Percentiles rank a stretch among this genome's conserved stretches.
phyloP scores from a whole-genome alignment of 192 early-diverging fungal species.

The Gaertneriomyces sp. region DNA sequence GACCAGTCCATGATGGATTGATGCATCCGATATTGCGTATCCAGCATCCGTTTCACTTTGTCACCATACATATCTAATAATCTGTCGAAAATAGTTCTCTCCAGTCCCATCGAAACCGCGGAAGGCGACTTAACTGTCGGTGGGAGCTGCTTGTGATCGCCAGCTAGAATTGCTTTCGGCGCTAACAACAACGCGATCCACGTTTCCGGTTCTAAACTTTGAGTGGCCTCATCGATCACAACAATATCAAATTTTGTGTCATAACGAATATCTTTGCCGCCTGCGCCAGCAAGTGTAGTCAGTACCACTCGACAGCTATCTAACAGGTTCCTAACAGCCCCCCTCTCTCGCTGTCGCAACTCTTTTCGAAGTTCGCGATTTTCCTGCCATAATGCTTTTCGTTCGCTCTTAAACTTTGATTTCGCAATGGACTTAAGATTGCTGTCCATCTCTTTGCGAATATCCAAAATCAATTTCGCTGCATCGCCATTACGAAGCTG shows the following conservation, averaged over 20 bases:
- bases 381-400: conserved; percentile 57
- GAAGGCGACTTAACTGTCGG: conserved; percentile 72
- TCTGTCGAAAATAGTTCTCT: conserved; percentile 76
- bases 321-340: conserved; percentile 59
- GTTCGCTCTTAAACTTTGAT: conserved; percentile 60
- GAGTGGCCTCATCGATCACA: conserved; percentile 86
- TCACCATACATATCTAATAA: conserved; percentile 58
- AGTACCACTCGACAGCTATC: conserved; percentile 65
- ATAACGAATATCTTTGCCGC: conserved; percentile 40
- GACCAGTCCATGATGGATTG: conserved; percentile 74
- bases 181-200: conserved; percentile 81
- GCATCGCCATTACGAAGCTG: conserved; percentile 63
- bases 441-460: conserved; percentile 72
- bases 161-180: conserved; percentile 69
- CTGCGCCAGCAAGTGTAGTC: conserved; percentile 74
- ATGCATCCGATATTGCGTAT: conserved; percentile 89
- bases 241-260: conserved; percentile 74
- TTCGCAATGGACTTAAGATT: conserved; percentile 59
- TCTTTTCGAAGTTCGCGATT: conserved; percentile 61
- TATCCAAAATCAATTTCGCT: conserved; percentile 69
- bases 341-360: conserved; percentile 58
- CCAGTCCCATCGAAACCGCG: conserved; percentile 28
- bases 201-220: conserved; percentile 73
- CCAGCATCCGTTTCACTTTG: conserved; percentile 63
- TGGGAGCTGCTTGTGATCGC: conserved; percentile 46